Conservation (phyloP, 768 basidiomycete genomes). For the Phylloporus scabripes region DNA sequence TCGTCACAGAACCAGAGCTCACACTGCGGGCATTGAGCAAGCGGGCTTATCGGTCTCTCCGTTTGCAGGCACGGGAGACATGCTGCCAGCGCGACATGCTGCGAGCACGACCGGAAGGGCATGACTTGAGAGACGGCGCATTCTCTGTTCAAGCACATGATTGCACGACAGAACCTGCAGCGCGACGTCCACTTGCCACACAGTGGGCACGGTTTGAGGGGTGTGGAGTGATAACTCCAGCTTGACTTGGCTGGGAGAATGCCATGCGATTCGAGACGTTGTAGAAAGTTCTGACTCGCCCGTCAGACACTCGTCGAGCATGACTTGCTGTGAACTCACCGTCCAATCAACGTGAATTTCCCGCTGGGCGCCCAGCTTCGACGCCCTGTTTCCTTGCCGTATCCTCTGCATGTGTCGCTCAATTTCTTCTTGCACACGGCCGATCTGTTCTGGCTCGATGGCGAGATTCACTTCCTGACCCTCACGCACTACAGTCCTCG, state of each 20-base stretch:
- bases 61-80: too few relatives aligned
- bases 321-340: constrained; percentile 1
- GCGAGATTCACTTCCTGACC: too few relatives aligned
- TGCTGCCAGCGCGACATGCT: constrained; percentile 4
- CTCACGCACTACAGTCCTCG: too few relatives aligned
- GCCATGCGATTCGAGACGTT: constrained; percentile 10
- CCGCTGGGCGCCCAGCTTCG: constrained; percentile 1
- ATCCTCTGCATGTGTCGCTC: too few relatives aligned
- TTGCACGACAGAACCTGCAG: neutral
- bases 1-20: constrained; percentile 18
- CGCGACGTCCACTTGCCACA: constrained; percentile 4
- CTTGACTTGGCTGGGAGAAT: neutral
- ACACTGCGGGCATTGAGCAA: constrained; percentile 17
- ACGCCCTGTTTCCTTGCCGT: neutral
- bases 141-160: constrained; percentile 16
- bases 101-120: constrained; percentile 16
- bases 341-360: constrained; percentile 9
- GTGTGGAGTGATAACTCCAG: neutral
- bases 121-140: constrained; percentile 15
- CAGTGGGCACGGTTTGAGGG: constrained; percentile 8
- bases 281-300: constrained; percentile 13
- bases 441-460: too few relatives aligned
- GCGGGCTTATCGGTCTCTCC: too few relatives aligned
- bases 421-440: too few relatives aligned
- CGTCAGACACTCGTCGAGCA: neutral